phyloP scores from a whole-genome alignment of 331 rosid genomes.

The Spiraea crenata region DNA sequence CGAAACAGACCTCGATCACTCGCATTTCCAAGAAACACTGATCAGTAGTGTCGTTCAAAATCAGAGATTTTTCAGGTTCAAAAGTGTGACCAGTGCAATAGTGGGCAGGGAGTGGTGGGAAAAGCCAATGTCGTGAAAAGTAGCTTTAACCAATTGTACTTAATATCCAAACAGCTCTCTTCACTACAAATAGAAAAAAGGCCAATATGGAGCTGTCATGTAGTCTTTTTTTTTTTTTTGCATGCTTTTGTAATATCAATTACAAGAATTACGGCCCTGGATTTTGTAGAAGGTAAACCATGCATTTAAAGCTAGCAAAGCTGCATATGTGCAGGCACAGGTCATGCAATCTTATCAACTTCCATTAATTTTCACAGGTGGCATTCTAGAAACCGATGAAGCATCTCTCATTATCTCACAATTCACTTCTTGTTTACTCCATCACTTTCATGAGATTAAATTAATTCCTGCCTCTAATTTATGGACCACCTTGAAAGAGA shows the following conservation, averaged over 20 bases:
- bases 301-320: slow-evolving; percentile 31
- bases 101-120: slow-evolving; percentile 30
- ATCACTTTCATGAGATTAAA: background rate
- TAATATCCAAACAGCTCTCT: slow-evolving; percentile 5
- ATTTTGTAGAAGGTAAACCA: slow-evolving; percentile 32
- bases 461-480: slow-evolving; percentile 8
- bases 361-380: slow-evolving; percentile 29
- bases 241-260: slow-evolving; percentile 25
- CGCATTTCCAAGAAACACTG: no score
- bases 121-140: slow-evolving; percentile 30
- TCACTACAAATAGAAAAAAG: slow-evolving; percentile 32
- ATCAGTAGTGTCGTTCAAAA: no score
- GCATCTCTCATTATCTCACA: slow-evolving; percentile 4
- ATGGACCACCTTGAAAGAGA: slow-evolving; percentile 50
- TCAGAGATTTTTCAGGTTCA: no score
- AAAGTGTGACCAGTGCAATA: no score
- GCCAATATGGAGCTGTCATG: slow-evolving; percentile 41
- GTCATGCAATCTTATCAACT: slow-evolving; percentile 39
- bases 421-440: slow-evolving; percentile 24
- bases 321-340: background rate
- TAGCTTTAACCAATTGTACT: slow-evolving; percentile 24
- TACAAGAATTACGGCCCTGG: background rate
- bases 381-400: slow-evolving; percentile 3
- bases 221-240: slow-evolving; percentile 44
- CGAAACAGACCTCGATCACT: no score